Conservation (phyloP, 2,329 filamentous ascomycete species). For the Hymenoscyphus occultus region DNA sequence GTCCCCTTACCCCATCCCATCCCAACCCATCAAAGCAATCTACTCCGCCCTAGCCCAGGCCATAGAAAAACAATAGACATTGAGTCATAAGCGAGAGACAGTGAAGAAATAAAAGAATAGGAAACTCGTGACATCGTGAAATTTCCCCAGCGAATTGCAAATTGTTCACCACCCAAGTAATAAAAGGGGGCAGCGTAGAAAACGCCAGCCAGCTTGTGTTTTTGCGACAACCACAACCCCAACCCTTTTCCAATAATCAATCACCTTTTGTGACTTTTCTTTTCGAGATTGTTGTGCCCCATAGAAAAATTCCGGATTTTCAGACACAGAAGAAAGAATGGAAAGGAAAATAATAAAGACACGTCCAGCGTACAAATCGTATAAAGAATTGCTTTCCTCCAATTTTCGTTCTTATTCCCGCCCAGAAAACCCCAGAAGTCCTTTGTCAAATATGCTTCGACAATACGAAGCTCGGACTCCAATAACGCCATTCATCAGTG, state of each 20-base stretch:
- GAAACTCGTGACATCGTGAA: neutral
- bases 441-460: neutral
- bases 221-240: neutral
- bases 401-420: constrained; percentile 11
- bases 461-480: constrained; percentile 7
- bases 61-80: no score
- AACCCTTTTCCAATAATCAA: neutral
- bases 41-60: neutral
- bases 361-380: constrained; percentile 30
- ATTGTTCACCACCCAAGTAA: neutral
- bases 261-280: neutral
- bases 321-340: constrained; percentile 11
- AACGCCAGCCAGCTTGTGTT: constrained; percentile 2
- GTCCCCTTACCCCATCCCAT: no score
- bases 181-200: neutral
- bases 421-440: neutral
- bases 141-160: neutral
- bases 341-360: constrained; percentile 18
- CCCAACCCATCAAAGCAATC: neutral
- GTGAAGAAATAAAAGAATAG: neutral
- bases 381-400: constrained; percentile 5
- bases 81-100: neutral
- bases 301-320: neutral
- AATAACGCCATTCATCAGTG: constrained; percentile 20
- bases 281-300: neutral